Base-by-base conservation (phyloP, 2,329 filamentous ascomycete genomes). In the Neonectria ditissima region DNA sequence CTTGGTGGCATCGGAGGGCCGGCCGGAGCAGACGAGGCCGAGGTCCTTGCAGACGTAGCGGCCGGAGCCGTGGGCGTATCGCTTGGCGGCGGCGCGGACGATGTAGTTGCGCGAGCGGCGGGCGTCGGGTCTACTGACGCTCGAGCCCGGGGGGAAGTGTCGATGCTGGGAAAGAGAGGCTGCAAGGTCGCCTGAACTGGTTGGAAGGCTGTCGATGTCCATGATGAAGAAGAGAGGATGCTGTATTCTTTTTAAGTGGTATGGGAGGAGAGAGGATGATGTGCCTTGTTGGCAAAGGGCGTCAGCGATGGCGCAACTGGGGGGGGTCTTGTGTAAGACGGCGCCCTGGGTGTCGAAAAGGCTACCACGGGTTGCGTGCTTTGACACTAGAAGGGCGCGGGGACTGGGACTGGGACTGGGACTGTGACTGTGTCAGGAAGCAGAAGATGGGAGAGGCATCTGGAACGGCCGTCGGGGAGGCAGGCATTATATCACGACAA, bases 31-130 rank as follows among this genome's bases (percentile, higher is more conserved):
- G 32, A 60, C 56, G 16, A 73, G 39, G 13, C 70, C 68, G 6
- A 69, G 66, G 10, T 73, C 68, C 58, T 64, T 67, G 28, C 73
- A 74, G 18, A 67, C n/a, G 18, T 62, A 58, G 18, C 61, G 50
- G 37, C 65, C 58, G 37, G 61, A 67, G 52, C 48, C 50, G n/a
- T 70, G 68, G 16, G 69, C 71, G 45, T 76, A 70, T 16, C 73
- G 74, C 62, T 77, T 77, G 18, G 76, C 76, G 41, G 72, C 71
- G 48, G 72, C 74, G 57, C 76, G 77, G 59, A 78, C 65, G 30
- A 76, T 67, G 58, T 77, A 72, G 55, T 74, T 76, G 55, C 67
- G 70, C 5, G 71, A 70, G 22, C 65, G 72, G 16, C 70, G 66
- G 11, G 58, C 51, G n/a, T 65, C 55, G 10, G 63, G 57, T 30